Evolutionary conservation across 1,139 yeast species (phyloP).

Genomic region (Eremothecium gossypii): DNA sequence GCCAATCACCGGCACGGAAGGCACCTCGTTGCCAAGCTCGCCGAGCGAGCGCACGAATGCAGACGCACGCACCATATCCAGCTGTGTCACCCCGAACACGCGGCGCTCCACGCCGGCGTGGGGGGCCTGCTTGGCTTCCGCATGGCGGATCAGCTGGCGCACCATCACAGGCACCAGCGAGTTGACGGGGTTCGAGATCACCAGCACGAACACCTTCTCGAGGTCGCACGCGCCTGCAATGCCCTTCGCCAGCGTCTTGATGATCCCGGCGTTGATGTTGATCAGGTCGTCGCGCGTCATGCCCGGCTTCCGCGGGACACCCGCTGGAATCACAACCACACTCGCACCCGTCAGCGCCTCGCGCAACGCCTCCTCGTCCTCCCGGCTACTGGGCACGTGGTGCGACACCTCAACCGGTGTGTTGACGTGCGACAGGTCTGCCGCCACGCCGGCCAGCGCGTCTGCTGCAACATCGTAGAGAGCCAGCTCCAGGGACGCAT

Average conservation of each 20-base stretch:
- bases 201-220: conserved; percentile 40
- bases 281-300: conserved; percentile 96
- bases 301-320: conserved; percentile 96
- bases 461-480: conserved; percentile 60
- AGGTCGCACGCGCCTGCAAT: conserved; percentile 44
- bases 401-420: conserved; percentile 66
- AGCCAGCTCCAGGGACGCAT: conserved; percentile 27
- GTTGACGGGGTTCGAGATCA: conserved; percentile 93
- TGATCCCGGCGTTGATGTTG: conserved; percentile 87
- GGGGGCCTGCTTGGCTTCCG: conserved; percentile 45
- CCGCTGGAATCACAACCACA: conserved; percentile 86
- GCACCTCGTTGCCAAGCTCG: conserved; percentile 33
- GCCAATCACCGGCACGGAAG: conserved; percentile 74
- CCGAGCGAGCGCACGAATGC: conserved; percentile 61
- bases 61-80: conserved; percentile 84
- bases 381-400: conserved; percentile 52
- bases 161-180: conserved; percentile 92
- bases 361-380: conserved; percentile 33
- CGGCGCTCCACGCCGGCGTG: conserved; percentile 51
- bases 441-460: conserved; percentile 78
- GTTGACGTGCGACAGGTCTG: conserved; percentile 84
- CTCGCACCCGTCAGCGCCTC: conserved; percentile 63
- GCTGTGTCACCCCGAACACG: conserved; percentile 86
- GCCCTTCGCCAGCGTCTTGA: conserved; percentile 71
- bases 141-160: conserved; percentile 39